Conservation (phyloP, 1,139 yeast genomes). For the Geotrichum carabidarum region DNA sequence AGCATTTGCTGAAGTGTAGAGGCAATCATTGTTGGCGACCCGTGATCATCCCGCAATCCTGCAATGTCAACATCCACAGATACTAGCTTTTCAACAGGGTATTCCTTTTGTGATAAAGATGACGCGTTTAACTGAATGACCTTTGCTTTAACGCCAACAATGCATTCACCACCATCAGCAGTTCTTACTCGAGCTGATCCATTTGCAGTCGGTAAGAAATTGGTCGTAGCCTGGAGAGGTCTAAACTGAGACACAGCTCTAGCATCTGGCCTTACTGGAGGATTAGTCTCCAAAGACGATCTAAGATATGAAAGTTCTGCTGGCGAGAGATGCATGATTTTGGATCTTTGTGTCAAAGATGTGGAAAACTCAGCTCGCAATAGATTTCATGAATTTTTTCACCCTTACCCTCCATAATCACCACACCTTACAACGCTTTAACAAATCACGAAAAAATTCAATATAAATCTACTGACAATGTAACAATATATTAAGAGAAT, state of each 20-base stretch:
- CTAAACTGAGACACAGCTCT: constrained; percentile 68
- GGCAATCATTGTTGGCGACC: constrained; percentile 41
- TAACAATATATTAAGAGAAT: no score
- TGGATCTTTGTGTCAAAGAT: background rate
- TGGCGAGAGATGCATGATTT: constrained; percentile 52
- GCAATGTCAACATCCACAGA: constrained; percentile 68
- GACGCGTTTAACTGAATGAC: constrained; percentile 48
- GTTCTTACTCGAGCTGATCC: constrained; percentile 86
- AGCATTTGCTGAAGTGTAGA: constrained; percentile 39
- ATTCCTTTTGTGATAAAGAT: constrained; percentile 19
- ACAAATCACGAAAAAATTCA: no score
- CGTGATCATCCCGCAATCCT: constrained; percentile 37
- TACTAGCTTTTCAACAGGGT: constrained; percentile 42
- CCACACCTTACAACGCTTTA: no score
- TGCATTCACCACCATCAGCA: constrained; percentile 87
- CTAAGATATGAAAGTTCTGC: constrained; percentile 79
- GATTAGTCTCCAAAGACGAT: constrained; percentile 59
- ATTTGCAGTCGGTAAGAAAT: constrained; percentile 77
- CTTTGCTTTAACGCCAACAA: constrained; percentile 80
- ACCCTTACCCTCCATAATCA: constrained; percentile 1
- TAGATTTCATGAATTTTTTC: background rate
- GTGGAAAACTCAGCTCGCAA: background rate
- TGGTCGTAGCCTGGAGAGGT: constrained; percentile 77
- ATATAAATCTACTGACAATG: no score
- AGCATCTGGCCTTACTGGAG: constrained; percentile 79